phyloP scores from a whole-genome alignment of 805 yeast genomes.

The Candida coquimbonensis region DNA sequence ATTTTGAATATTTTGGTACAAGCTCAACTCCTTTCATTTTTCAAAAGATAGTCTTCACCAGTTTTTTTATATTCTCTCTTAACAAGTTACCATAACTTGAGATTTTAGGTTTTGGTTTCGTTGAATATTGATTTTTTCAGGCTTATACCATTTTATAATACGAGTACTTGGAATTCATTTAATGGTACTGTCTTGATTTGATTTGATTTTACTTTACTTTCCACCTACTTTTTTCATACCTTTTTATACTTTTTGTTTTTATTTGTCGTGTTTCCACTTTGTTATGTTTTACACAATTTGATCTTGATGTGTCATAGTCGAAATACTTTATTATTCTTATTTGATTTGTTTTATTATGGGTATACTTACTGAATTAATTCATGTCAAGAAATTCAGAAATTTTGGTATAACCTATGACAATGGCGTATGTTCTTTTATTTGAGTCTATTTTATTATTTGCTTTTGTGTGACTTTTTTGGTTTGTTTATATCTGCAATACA shows the following conservation, averaged over 20 bases:
- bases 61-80: no score
- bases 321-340: neutral
- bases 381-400: neutral
- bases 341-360: neutral
- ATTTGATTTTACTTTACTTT: neutral
- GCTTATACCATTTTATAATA: no score
- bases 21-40: no score
- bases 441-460: neutral
- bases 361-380: neutral
- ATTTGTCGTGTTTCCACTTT: neutral
- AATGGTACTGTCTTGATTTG: neutral
- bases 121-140: neutral
- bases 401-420: neutral
- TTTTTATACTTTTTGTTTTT: neutral
- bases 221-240: neutral
- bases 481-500: neutral
- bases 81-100: no score
- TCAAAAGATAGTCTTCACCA: no score
- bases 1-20: no score
- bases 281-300: no score
- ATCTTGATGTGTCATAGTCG: neutral
- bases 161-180: neutral
- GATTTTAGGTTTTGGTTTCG: neutral
- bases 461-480: neutral
- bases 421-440: neutral